Evolutionary conservation across 1,284 basidiomycete genomes (phyloP).

Genomic region (Chalciporus sp.): DNA sequence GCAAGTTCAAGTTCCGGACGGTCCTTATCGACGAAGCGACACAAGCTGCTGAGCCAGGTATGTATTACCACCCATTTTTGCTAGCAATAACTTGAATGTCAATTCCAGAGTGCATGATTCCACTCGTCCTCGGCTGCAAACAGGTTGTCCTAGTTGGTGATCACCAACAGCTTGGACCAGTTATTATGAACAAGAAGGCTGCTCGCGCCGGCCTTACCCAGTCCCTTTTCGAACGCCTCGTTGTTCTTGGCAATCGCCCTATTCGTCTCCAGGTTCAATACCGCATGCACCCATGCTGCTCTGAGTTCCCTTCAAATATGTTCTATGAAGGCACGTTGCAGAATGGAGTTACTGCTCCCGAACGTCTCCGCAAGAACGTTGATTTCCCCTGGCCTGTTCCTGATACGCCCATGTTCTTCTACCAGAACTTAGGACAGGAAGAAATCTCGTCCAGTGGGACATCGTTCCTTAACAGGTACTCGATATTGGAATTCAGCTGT

Average conservation of each 20-base stretch:
- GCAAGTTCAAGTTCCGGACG: conserved; percentile 97
- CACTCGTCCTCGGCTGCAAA: conserved; percentile 96
- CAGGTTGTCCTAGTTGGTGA: conserved; percentile 98
- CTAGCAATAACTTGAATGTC: conserved; percentile 12
- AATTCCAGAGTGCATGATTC: conserved; percentile 94
- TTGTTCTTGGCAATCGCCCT: conserved; percentile 92
- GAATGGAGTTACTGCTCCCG: conserved; percentile 98
- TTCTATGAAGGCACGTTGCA: conserved; percentile 99
- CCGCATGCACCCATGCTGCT: conserved; percentile 99
- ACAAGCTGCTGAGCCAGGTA: conserved; percentile 96
- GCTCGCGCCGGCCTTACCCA: conserved; percentile 96
- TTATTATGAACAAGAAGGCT: conserved; percentile 99
- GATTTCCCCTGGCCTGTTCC: conserved; percentile 99
- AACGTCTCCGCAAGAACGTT: conserved; percentile 94
- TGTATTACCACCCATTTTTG: conserved; percentile 33
- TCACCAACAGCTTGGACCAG: conserved; percentile 97
- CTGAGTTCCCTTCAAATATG: conserved; percentile 99
- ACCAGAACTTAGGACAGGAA: conserved; percentile 98
- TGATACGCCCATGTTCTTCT: conserved; percentile 99
- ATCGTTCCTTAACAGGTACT: conserved; percentile 91
- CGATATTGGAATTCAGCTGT: conserved; percentile 3
- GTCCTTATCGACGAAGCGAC: conserved; percentile 99
- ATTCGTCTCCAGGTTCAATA: conserved; percentile 99
- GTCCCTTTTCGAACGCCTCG: conserved; percentile 96
- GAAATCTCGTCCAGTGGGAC: conserved; percentile 99